Base-by-base conservation (phyloP, 495 filamentous ascomycete species). In the Umbilicaria muhlenbergii region DNA sequence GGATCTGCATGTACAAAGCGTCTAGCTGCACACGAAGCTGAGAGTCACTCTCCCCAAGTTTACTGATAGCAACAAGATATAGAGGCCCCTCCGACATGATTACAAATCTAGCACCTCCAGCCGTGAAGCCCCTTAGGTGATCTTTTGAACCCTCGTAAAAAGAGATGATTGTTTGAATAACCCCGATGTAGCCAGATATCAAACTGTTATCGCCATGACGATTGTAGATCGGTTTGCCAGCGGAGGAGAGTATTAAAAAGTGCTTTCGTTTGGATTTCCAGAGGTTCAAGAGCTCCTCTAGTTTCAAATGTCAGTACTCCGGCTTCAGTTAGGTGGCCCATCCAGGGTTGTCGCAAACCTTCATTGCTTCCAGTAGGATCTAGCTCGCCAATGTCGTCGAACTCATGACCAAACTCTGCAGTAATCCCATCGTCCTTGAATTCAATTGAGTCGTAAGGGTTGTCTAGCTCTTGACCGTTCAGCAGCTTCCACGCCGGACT, bases 221-320 rank as follows among this genome's bases (percentile, higher is more conserved):
- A 45, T 85, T 94, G 61, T 86, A 99, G 33, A 99, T 89, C 4
- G 92, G 92, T 57, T 99, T 99, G n/a, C 92, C 92, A 28, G 92
- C 91, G 11, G 85, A 86, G 2, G 92, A 95, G 0, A 99, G 67
- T 52, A 99, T 93, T 51, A 99, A 68, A 56, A 91, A 99, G 59
- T 99, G 91, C 58, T 99, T 99, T 47, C 85, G 68, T 58, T 94
- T 92, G 16, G 80, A 71, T 57, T 84, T 86, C 84, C 83, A 94
- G 45, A 75, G 67, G 18, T 68, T 59, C 36, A 92, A 64, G 32
- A 87, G 65, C 36, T 78, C 51, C 37, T 83, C 81, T 73, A 65
- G 52, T 14, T n/a, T 2, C 34, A 6, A 7, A 33, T 31, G 21
- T 51, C 32, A 45, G 31, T 43, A 5, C 28, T 34, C 32, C 11